These are phyloP conservation scores for Arthrobotrys entomopaga DNA, from an alignment of 2,329 filamentous ascomycete genomes.

Conservation along the genomic window DNA sequence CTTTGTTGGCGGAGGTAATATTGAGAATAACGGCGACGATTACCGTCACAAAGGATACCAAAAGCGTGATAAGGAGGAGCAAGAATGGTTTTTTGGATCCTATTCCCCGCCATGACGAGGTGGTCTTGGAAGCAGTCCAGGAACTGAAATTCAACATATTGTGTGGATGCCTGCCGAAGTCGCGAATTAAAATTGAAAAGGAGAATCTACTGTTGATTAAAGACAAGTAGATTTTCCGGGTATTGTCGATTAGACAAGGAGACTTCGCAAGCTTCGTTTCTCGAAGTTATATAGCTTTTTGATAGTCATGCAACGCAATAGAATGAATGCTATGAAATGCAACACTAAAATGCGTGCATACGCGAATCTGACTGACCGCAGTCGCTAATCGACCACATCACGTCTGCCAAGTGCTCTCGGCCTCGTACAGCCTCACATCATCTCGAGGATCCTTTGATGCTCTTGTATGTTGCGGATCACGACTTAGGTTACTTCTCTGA, in stretches of 20 bases:
- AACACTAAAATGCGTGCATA: too few species aligned
- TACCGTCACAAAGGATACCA: conserved; percentile 20
- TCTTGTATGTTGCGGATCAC: conserved; percentile 7
- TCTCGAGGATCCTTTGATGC: background rate
- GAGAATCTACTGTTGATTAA: too few species aligned
- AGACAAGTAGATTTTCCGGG: too few species aligned
- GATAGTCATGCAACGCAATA: background rate
- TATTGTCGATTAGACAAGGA: background rate
- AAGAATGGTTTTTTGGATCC: conserved; percentile 25
- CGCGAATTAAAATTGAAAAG: too few species aligned
- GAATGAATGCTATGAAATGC: background rate
- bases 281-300: background rate
- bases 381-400: conserved; percentile 14
- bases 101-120: conserved; percentile 26
- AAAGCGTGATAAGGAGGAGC: conserved; percentile 12
- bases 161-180: background rate
- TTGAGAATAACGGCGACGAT: conserved; percentile 38
- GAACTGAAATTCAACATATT: background rate
- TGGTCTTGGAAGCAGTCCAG: conserved; percentile 29
- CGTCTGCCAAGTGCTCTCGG: conserved; percentile 18
- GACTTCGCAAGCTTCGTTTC: background rate
- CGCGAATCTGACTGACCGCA: background rate
- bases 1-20: conserved; percentile 39
- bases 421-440: conserved; percentile 9
- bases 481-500: background rate